Evolutionary conservation across 148 eudicot species (phyloP), one percentile per base, ranked within the genome.

Genomic region (Pharnaceum exiguum): DNA sequence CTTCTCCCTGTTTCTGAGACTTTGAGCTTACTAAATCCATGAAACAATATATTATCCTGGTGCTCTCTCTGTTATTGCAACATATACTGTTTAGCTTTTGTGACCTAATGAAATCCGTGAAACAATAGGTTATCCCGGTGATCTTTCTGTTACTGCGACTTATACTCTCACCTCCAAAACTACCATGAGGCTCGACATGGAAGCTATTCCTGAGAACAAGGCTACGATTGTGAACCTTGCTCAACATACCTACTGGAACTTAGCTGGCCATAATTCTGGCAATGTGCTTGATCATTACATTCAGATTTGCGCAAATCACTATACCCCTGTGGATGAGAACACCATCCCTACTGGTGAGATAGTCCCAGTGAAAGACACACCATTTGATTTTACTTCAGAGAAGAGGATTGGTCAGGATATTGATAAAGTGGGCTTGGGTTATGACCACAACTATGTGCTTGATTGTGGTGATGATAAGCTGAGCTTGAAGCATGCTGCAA

Each of bases 61-160:
- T n/a, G n/a, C 51, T 51, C 28, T 23, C 4, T 27, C 46, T 11
- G 10, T 43, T 17, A 25, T 26, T 7, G 17, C 59, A 57, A 48
- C 79, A n/a, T n/a, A n/a, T n/a, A n/a, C n/a, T n/a, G n/a, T n/a
- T n/a, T n/a, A n/a, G n/a, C n/a, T n/a, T n/a, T n/a, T n/a, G n/a
- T n/a, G n/a, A n/a, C n/a, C n/a, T n/a, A n/a, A n/a, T n/a, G n/a
- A n/a, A n/a, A n/a, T n/a, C n/a, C n/a, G n/a, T n/a, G n/a, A n/a
- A n/a, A n/a, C n/a, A n/a, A n/a, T n/a, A 90, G 97, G 99, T 63
- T 93, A 81, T 47, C 99, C 96, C 0, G 99, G 99, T 3, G 85
- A 83, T 71, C 79, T 93, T 32, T 35, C 74, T 16, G 75, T 85
- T 31, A 88, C 90, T 36, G 99, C 96, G 37, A 85, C 85, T 6